Evolutionary conservation across 73 alveolate genomes (phyloP).

Genomic region (Paraurostyla sp.): DNA sequence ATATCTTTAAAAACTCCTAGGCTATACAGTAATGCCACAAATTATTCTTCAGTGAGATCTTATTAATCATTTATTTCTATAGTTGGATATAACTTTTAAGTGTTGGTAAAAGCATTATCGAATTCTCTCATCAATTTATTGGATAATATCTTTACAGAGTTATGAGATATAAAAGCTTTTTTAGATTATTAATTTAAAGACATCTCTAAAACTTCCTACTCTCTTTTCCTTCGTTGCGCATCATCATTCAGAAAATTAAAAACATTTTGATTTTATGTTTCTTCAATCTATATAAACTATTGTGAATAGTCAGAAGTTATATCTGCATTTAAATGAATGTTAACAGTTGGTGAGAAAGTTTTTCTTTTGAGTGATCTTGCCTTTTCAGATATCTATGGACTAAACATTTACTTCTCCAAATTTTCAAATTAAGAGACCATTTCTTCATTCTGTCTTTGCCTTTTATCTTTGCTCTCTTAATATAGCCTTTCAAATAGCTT

Average conservation of each 20-base stretch:
- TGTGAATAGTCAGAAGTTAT: no score
- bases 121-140: background rate
- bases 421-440: no score
- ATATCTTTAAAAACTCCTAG: background rate
- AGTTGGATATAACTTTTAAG: background rate
- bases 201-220: background rate
- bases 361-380: background rate
- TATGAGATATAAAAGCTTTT: background rate
- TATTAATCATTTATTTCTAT: background rate
- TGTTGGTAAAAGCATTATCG: background rate
- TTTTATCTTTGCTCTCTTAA: background rate
- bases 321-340: no score
- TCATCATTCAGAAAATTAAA: background rate
- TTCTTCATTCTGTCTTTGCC: background rate
- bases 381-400: background rate
- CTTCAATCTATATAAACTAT: background rate
- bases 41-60: constrained; percentile 19
- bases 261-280: background rate
- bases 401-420: background rate
- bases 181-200: background rate
- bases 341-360: background rate
- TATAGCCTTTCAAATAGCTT: background rate
- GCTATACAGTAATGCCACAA: background rate
- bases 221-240: constrained; percentile 31
- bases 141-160: background rate